These are phyloP conservation scores for Penicillium sp. DNA, from an alignment of 2,329 filamentous ascomycete genomes.

Conservation along the genomic window DNA sequence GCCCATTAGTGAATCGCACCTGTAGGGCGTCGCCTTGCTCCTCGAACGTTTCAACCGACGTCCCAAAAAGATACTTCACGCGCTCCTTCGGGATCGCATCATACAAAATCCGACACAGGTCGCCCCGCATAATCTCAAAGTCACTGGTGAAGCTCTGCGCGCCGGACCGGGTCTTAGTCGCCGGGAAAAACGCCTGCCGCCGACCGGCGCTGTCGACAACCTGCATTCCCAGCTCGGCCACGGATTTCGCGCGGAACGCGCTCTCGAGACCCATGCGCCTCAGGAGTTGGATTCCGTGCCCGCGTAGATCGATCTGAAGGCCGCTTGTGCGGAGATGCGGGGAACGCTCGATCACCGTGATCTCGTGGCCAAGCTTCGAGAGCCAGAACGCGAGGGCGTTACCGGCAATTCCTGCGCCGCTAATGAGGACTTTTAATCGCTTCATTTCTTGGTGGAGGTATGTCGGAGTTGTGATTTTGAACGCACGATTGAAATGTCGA, in stretches of 20 bases:
- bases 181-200: background rate
- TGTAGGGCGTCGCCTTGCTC: background rate
- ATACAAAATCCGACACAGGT: background rate
- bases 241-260: background rate
- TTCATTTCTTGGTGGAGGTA: no score
- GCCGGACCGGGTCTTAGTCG: background rate
- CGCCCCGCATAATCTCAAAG: background rate
- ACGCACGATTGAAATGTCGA: no score
- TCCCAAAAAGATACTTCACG: background rate
- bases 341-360: background rate
- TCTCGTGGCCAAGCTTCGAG: background rate
- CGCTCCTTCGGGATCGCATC: slow-evolving; percentile 20
- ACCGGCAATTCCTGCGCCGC: background rate
- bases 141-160: background rate
- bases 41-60: background rate
- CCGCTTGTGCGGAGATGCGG: background rate
- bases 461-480: no score
- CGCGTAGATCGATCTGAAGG: background rate
- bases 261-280: background rate
- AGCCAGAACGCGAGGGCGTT: background rate
- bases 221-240: background rate
- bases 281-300: background rate
- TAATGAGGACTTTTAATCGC: background rate
- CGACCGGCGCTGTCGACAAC: background rate
- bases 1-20: background rate